Percentiles rank a stretch among this genome's conserved stretches.
phyloP scores from a whole-genome alignment of 1,139 yeast species.

The Meyerozyma athensensis region DNA sequence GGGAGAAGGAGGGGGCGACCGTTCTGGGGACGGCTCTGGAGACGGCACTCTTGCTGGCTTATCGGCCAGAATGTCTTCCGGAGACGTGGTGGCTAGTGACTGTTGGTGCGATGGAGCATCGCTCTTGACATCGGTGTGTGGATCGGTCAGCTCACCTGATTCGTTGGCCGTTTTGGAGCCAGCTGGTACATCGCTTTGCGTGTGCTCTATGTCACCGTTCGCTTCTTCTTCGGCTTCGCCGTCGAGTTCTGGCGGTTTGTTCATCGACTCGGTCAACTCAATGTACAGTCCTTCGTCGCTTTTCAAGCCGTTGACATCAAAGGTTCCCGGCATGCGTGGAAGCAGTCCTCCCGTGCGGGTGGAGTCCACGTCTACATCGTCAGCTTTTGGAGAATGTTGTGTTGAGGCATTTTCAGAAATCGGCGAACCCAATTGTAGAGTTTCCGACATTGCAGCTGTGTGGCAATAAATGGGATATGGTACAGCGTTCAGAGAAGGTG shows the following conservation, averaged over 20 bases:
- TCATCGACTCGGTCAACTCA: constrained; percentile 17
- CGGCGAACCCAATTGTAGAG: neutral
- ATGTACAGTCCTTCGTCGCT: constrained; percentile 18
- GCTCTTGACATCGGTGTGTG: too few relatives aligned
- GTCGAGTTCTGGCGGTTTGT: constrained; percentile 6
- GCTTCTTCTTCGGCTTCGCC: constrained; percentile 10
- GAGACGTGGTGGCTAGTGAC: neutral
- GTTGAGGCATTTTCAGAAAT: neutral
- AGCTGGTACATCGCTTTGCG: too few relatives aligned
- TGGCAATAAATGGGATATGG: too few relatives aligned
- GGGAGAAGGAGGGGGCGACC: neutral
- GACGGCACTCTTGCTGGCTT: neutral
- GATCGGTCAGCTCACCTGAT: too few relatives aligned
- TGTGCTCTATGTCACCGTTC: constrained; percentile 6
- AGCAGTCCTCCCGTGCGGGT: constrained; percentile 5
- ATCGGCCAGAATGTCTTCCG: neutral
- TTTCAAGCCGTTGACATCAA: constrained; percentile 51
- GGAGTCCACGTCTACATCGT: constrained; percentile 1
- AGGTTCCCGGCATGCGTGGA: constrained; percentile 60
- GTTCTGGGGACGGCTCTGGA: too few relatives aligned
- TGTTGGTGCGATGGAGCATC: neutral
- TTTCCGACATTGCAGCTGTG: neutral
- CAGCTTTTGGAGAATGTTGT: neutral
- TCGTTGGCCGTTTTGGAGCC: too few relatives aligned
- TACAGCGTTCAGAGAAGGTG: too few relatives aligned